Base-by-base conservation (phyloP, 2,329 filamentous ascomycete genomes). In the Byssothecium circinans region DNA sequence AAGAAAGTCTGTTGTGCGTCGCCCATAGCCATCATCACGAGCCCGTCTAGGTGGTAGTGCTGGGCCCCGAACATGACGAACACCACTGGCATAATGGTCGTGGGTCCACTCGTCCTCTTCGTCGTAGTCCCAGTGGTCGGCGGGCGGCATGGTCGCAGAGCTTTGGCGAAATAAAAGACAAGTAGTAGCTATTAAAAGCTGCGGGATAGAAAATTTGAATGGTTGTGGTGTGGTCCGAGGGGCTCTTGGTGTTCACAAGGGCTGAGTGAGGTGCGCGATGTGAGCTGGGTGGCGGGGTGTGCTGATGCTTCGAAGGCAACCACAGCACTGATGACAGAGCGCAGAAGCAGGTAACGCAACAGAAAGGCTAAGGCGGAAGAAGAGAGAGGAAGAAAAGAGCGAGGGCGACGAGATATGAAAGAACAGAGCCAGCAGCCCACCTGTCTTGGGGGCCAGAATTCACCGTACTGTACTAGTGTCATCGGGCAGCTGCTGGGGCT, bases 71-170 rank as follows among this genome's bases (percentile, higher is more conserved):
- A 70, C 62, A 63, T 70, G 65, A 54, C 68, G 67, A 35, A 63
- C 61, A 41, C 64, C 64, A 45, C 58, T 51, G 23, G 47, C 49
- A 15, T 56, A 45, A 18, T 54, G 53, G 41, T 57, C 53, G 17
- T 34, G 55, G 41, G 59, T 61, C 61, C 61, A 68, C 58, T 69
- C 67, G 40, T 67, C 64, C 34, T 65, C 64, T 20, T 56, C 48
- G 45, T 49, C 47, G 22, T 56, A 53, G 42, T 65, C 64, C 57
- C 58, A 69, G 42, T 52, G 56, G 43, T 60, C 55, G 51, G 59
- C 47, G 18, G 45, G 53, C 25, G 58, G 53, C 66, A 68, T 68
- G 46, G 38, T 52, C 15, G 18, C 7, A 8, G 27, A 17, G 20
- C 14, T 19, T 29, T 22, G 18, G 37, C 15, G 14, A 18, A n/a